A percentile compares a stretch with the other conserved stretches of the same genome.
Conservation (phyloP, 495 filamentous ascomycete genomes). For the Pyrenula aspistea region DNA sequence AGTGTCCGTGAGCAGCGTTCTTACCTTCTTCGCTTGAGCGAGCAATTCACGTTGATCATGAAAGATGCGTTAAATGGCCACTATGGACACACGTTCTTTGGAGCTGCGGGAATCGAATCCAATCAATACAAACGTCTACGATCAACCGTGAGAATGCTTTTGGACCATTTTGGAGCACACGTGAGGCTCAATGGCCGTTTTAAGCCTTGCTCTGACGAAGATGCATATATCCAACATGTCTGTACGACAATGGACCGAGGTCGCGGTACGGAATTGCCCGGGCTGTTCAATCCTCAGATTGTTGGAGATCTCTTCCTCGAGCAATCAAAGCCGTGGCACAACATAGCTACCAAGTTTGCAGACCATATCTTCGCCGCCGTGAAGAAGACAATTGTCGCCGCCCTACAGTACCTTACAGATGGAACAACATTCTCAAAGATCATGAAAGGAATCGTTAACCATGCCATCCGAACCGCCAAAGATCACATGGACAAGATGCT, state of each 20-base stretch:
- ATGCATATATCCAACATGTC: not conserved
- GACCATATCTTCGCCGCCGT: constrained; percentile 11
- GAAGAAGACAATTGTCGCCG: constrained; percentile 13
- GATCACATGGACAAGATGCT: constrained; percentile 23
- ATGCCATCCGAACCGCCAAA: constrained; percentile 17
- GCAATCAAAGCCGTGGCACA: constrained; percentile 26
- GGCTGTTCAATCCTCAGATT: constrained; percentile 31
- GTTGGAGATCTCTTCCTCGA: constrained; percentile 30
- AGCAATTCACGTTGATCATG: constrained; percentile 4
- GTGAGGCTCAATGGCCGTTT: constrained; percentile 35
- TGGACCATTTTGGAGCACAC: constrained; percentile 38
- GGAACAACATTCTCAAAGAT: constrained; percentile 19
- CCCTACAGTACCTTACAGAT: constrained; percentile 16
- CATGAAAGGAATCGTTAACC: constrained; percentile 13
- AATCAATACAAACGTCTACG: constrained; percentile 41
- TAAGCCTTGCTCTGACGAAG: constrained; percentile 9
- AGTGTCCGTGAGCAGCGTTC: constrained; percentile 1
- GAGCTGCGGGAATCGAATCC: constrained; percentile 17
- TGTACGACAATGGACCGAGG: constrained; percentile 1
- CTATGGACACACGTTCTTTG: constrained; percentile 39
- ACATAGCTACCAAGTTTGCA: constrained; percentile 10
- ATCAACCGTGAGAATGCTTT: constrained; percentile 44
- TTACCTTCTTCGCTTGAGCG: not conserved
- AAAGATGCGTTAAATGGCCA: constrained; percentile 1
- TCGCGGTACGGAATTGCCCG: constrained; percentile 29